These are phyloP conservation scores for Microbotryum intermedium DNA, from an alignment of 1,284 basidiomycete species.

Conservation along the genomic window DNA sequence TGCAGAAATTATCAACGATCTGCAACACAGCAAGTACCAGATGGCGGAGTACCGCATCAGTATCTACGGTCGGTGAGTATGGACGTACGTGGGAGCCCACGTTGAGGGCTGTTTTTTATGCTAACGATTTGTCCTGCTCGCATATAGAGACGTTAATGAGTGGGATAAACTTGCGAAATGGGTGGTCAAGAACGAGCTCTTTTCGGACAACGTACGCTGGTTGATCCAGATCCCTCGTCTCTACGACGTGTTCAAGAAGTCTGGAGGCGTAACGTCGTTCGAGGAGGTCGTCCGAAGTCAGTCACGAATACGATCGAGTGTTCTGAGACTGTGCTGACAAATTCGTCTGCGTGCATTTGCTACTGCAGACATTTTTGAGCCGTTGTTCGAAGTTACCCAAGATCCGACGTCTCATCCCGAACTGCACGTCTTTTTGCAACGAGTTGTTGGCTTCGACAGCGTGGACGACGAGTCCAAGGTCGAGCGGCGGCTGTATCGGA, in stretches of 20 bases:
- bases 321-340: not conserved
- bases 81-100: not conserved
- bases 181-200: slow-evolving; percentile 88
- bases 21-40: slow-evolving; percentile 98
- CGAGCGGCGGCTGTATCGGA: slow-evolving; percentile 83
- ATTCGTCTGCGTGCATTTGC: not conserved
- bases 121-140: not conserved
- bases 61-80: slow-evolving; percentile 67
- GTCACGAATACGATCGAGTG: slow-evolving; percentile 37
- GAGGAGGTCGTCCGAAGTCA: slow-evolving; percentile 82
- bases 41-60: slow-evolving; percentile 82
- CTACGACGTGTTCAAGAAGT: slow-evolving; percentile 93
- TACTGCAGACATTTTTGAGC: slow-evolving; percentile 75
- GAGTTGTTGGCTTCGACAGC: slow-evolving; percentile 91
- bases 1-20: slow-evolving; percentile 86
- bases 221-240: slow-evolving; percentile 91
- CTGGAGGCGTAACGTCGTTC: slow-evolving; percentile 75
- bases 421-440: slow-evolving; percentile 88
- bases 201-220: slow-evolving; percentile 96
- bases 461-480: slow-evolving; percentile 97
- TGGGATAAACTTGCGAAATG: slow-evolving; percentile 99
- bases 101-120: not conserved
- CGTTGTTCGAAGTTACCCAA: slow-evolving; percentile 92
- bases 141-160: slow-evolving; percentile 51
- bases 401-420: slow-evolving; percentile 86